Evolutionary conservation across 75 land plant species (phyloP).

Genomic region (Chamaecyparis obtusa): DNA sequence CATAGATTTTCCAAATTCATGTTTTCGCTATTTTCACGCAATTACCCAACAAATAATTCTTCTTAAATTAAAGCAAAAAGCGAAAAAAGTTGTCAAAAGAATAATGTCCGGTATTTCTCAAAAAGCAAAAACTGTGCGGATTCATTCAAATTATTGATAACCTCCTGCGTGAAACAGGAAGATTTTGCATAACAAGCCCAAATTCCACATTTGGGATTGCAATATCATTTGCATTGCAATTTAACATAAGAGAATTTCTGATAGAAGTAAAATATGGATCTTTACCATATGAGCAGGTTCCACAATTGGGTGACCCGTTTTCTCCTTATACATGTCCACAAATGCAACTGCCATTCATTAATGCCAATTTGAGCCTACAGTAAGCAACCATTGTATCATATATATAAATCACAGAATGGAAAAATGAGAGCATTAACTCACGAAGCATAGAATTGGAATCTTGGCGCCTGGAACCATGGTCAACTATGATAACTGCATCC

Average conservation of each 20-base stretch:
- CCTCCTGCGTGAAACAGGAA: background rate
- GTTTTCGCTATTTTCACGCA: no score
- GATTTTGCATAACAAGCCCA: background rate
- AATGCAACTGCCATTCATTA: conserved; percentile 60
- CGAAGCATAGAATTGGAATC: conserved; percentile 88
- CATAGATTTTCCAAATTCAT: background rate
- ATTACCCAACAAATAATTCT: background rate
- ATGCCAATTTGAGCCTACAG: background rate
- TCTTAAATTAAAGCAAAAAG: background rate
- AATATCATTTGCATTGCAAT: background rate
- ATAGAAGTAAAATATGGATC: background rate
- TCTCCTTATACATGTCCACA: conserved; percentile 71
- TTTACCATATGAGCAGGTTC: conserved; percentile 95
- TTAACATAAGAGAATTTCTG: background rate
- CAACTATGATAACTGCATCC: conserved; percentile 86
- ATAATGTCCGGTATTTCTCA: no score
- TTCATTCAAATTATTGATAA: background rate
- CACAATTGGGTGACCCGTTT: conserved; percentile 73
- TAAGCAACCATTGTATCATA: background rate
- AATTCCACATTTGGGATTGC: background rate
- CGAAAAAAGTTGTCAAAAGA: background rate
- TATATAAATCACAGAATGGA: background rate
- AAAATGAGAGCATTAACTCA: conserved; percentile 10
- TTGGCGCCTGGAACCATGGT: conserved; percentile 83
- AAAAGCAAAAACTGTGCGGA: background rate